These are phyloP conservation scores for Didymella lethalis DNA, from an alignment of 2,329 filamentous ascomycete genomes.

Conservation along the genomic window DNA sequence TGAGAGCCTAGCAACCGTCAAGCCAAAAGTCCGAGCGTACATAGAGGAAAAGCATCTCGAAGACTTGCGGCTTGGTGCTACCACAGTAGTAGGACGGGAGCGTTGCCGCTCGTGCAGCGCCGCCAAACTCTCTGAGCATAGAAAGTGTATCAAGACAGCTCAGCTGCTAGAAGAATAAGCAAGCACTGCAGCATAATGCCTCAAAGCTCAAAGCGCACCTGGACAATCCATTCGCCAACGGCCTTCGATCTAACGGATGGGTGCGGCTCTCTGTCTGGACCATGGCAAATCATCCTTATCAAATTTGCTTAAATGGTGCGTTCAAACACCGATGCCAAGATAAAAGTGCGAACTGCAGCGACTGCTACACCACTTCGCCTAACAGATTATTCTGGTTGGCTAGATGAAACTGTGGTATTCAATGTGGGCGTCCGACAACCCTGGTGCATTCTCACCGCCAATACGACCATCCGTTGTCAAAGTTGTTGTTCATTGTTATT, in stretches of 20 bases:
- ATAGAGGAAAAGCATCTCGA: neutral
- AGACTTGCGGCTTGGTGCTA: neutral
- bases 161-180: neutral
- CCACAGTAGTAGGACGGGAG: neutral
- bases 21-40: neutral
- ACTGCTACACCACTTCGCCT: neutral
- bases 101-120: neutral
- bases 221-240: neutral
- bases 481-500: neutral
- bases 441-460: slow-evolving; percentile 13
- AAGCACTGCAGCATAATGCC: neutral
- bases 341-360: neutral
- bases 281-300: neutral
- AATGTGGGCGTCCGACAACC: neutral
- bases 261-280: neutral
- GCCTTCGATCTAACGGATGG: neutral
- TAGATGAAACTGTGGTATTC: neutral
- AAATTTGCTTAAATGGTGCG: neutral
- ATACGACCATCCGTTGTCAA: neutral
- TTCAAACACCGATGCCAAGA: slow-evolving; percentile 5
- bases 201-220: neutral
- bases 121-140: neutral
- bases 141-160: neutral
- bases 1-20: slow-evolving; percentile 11
- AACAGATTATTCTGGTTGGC: neutral